Conservation (phyloP, 1,139 yeast genomes). For the Pneumocystis carinii region DNA sequence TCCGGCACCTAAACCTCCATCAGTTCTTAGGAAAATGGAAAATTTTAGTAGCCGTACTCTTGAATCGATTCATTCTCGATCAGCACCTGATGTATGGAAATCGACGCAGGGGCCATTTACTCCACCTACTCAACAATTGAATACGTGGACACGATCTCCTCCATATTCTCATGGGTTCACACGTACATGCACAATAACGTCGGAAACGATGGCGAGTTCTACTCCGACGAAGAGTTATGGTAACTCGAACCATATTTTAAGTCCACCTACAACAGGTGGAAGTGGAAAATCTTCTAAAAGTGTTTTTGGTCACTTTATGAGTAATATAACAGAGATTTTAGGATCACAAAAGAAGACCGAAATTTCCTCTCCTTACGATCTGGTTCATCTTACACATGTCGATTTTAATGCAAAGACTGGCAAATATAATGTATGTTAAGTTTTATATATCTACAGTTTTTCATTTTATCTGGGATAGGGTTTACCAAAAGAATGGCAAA, state of each 20-base stretch:
- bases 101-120: not conserved
- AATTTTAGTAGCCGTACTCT: not conserved
- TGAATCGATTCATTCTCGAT: not conserved
- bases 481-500: constrained; percentile 84
- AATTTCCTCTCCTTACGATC: constrained; percentile 79
- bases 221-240: not conserved
- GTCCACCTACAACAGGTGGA: not conserved
- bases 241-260: not conserved
- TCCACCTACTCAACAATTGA: constrained; percentile 1
- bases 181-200: constrained; percentile 2
- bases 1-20: constrained; percentile 10
- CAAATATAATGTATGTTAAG: constrained; percentile 38
- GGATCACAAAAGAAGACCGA: constrained; percentile 27
- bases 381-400: constrained; percentile 84
- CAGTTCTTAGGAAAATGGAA: not conserved
- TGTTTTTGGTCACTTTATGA: constrained; percentile 5
- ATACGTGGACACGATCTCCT: constrained; percentile 1
- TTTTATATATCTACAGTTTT: not conserved
- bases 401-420: constrained; percentile 76
- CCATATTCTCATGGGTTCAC: not conserved
- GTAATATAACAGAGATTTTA: constrained; percentile 2
- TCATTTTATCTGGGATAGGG: constrained; percentile 28
- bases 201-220: not conserved
- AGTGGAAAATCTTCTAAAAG: not conserved
- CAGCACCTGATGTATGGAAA: not conserved